Base-by-base conservation (phyloP, 306 rosid species). In the Ammopiptanthus mongolicus region DNA sequence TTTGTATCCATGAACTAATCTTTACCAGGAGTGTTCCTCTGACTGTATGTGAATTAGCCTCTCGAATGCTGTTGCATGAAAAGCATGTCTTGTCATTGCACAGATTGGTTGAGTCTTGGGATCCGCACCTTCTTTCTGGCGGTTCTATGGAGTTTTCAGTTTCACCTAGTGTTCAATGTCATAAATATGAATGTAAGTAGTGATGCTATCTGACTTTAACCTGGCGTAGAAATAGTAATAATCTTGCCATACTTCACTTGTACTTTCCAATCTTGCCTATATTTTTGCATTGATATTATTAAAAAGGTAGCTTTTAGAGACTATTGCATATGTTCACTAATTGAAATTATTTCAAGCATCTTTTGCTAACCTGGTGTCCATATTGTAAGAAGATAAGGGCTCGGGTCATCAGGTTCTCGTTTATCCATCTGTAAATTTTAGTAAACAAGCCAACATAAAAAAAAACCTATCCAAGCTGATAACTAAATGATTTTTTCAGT, bases 301-400 rank as follows among this genome's bases (percentile, higher is more conserved):
- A 69, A 33, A 80, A 39, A 31, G 58, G 58, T 8, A 76, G 53
- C 34, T 50, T 65, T 75, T 15, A 69, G 42, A 28, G 44, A 70
- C 22, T 42, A 63, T 75, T 66, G 50, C 17, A 10, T 6, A 6
- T 75, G 55, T 53, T 33, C 25, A 21, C 44, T 69, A 42, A 17
- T 75, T 74, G 64, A 52, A 44, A 47, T 76, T 65, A 18, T 22
- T 78, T 75, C 14, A 71, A 53, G n/a, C 36, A 37, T 53, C 47
- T 29, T 69, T 46, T 76, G 72, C 84, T 70, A 83, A 95, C 98
- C 97, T 83, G 98, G 98, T 65, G 91, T 85, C 96, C 98, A 95
- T 87, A 91, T 90, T 52, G 97, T 96, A 81, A 95, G 97, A 82
- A 91, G 96, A 67, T 95, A 95, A 18, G 97, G 98, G 76, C 96